Conservation (phyloP, 306 rosid genomes). For the Begonia fuchsioides region DNA sequence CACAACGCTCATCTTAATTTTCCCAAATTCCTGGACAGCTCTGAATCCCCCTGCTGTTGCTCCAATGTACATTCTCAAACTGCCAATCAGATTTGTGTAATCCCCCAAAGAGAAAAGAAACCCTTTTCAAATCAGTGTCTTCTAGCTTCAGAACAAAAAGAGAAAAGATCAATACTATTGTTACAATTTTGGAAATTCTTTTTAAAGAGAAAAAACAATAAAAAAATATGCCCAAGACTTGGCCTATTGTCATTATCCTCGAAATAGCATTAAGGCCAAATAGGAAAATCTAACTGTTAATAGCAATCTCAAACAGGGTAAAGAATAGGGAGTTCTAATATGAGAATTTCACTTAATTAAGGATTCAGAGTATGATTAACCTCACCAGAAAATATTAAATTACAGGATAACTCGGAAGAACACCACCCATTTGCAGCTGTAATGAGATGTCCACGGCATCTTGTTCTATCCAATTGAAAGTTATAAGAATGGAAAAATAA, state of each 20-base stretch:
- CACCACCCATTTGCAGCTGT: conserved; percentile 68
- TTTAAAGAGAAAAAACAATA: background rate
- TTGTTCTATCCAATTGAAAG: conserved; percentile 33
- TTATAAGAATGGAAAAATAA: conserved; percentile 11
- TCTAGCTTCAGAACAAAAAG: conserved; percentile 22
- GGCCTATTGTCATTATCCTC: background rate
- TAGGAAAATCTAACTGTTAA: background rate
- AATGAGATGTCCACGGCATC: conserved; percentile 84
- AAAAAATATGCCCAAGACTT: background rate
- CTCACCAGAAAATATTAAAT: conserved; percentile 44
- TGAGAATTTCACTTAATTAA: no score
- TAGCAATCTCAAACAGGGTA: background rate
- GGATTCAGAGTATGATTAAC: background rate
- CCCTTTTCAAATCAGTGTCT: conserved; percentile 13
- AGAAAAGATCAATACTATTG: background rate
- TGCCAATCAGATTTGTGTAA: conserved; percentile 22
- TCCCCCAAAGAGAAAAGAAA: conserved; percentile 11
- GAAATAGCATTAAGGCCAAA: background rate
- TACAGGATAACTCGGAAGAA: conserved; percentile 91
- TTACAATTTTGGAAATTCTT: background rate
- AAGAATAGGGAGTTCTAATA: no score
- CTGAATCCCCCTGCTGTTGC: conserved; percentile 38
- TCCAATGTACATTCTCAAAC: conserved; percentile 73
- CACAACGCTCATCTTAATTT: conserved; percentile 83
- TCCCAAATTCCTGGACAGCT: conserved; percentile 55